Base-by-base conservation (phyloP, 2,329 filamentous ascomycete species). In the Gyromitra esculenta region DNA sequence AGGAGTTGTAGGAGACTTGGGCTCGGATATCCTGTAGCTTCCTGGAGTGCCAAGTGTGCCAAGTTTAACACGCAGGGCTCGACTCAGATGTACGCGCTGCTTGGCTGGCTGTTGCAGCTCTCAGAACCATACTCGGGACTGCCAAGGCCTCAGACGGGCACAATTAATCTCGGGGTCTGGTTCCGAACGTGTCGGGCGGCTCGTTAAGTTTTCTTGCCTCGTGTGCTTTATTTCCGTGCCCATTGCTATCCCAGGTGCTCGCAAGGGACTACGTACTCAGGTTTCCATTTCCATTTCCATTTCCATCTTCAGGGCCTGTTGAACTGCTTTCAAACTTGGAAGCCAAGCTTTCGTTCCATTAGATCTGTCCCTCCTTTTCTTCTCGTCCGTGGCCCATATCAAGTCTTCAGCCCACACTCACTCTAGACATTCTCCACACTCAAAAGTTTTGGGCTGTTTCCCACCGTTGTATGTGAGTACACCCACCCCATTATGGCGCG, bases 261-360 rank as follows among this genome's bases (percentile, higher is more conserved):
- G 56, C 70, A 66, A 50, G 70, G 70, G 63, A 75, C 64, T 70
- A 69, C 71, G 57, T 74, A 73, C 48, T 71, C 59, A 45, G 13
- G 59, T 45, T 41, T 39, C 50, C 31, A 25, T 66, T 39, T 48
- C 37, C 62, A 59, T 31, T 31, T 31, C 25, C 25, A 31, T 31
- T 31, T 4, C 25, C 39, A n/a, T 66, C 48, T 48, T 39, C 62
- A 59, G 56, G 52, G 70, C 60, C 63, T 62, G 45, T 52, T 66
- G 71, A 63, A 64, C 70, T 70, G 57, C 59, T 69, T 48, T 48
- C 31, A 48, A 15, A 39, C 41, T 39, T 31, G 25, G 72, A 35
- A 74, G 64, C 48, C 41, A 74, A 65, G 63, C 39, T 41, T 64
- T 70, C 57, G 31, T 39, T 64, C 43, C 41, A n/a, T 54, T 59